Evolutionary conservation across 306 rosid genomes (phyloP).

Genomic region (Hippophae gyantsensis): DNA sequence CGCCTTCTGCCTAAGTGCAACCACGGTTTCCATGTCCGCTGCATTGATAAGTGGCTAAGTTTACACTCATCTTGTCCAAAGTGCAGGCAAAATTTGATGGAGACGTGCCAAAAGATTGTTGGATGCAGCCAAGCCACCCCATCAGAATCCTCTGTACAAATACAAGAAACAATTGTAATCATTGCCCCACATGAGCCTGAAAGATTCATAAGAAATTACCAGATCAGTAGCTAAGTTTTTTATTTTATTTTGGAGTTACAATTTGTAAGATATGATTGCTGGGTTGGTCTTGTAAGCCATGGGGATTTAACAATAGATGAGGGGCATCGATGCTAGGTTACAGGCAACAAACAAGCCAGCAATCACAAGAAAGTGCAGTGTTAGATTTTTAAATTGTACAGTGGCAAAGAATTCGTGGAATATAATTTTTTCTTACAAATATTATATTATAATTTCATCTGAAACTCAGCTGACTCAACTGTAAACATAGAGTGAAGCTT

Average conservation of each 20-base stretch:
- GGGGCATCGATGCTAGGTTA: too few species aligned
- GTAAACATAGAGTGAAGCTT: conserved; percentile 1
- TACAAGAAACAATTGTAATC: conserved; percentile 30
- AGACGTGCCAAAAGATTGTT: conserved; percentile 65
- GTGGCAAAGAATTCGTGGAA: too few species aligned
- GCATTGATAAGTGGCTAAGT: conserved; percentile 83
- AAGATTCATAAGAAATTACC: conserved; percentile 27
- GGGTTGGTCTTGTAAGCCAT: not conserved
- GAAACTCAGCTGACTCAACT: not conserved
- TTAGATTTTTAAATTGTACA: too few species aligned
- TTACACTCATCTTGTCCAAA: conserved; percentile 48
- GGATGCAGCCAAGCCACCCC: conserved; percentile 33
- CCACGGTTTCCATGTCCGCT: conserved; percentile 74
- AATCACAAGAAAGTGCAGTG: too few species aligned
- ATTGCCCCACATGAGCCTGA: conserved; percentile 55
- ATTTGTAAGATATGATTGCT: not conserved
- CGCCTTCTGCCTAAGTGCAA: conserved; percentile 72
- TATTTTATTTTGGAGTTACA: not conserved
- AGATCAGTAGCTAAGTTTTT: too few species aligned
- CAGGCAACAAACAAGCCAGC: too few species aligned
- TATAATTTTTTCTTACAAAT: too few species aligned
- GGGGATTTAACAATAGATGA: too few species aligned
- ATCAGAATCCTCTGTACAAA: conserved; percentile 12
- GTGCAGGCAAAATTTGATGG: conserved; percentile 40
- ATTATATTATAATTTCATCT: too few species aligned